Conservation (phyloP, 768 basidiomycete species). For the Lentinula raphanica region DNA sequence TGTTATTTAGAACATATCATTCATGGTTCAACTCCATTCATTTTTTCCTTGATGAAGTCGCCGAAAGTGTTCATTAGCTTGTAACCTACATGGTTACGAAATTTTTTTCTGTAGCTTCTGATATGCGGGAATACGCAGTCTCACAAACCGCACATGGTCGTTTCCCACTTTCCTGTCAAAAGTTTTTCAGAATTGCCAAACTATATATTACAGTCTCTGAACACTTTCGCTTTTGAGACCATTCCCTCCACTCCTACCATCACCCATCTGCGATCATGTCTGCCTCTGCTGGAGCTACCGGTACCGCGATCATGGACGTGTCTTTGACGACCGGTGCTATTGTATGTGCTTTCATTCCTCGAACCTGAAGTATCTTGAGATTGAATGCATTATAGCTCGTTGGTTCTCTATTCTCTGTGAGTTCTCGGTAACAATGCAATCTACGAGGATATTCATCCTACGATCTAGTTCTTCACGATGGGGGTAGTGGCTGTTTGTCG, state of each 20-base stretch:
- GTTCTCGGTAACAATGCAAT: not conserved
- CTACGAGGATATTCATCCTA: not conserved
- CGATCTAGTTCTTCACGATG: conserved; percentile 2
- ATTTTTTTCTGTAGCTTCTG: not conserved
- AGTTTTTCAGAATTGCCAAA: not conserved
- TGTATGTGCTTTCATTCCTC: not conserved
- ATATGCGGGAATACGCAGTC: not conserved
- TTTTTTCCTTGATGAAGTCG: not conserved
- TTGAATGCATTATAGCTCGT: not conserved
- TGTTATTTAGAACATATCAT: not conserved
- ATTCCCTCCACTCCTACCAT: not conserved
- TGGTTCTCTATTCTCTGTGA: conserved; percentile 1
- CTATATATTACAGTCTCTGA: not conserved
- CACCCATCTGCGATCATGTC: not conserved
- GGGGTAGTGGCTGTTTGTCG: conserved; percentile 3
- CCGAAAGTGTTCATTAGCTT: not conserved
- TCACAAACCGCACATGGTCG: not conserved
- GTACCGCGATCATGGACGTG: not conserved
- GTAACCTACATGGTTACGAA: not conserved
- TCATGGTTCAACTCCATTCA: not conserved
- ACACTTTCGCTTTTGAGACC: not conserved
- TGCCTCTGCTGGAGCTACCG: not conserved
- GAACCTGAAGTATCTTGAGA: not conserved
- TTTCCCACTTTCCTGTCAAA: not conserved
- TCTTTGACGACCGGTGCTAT: not conserved